These are phyloP conservation scores for Cinnamomum micranthum DNA, from an alignment of 164 flowering plant genomes.

Conservation along the genomic window DNA sequence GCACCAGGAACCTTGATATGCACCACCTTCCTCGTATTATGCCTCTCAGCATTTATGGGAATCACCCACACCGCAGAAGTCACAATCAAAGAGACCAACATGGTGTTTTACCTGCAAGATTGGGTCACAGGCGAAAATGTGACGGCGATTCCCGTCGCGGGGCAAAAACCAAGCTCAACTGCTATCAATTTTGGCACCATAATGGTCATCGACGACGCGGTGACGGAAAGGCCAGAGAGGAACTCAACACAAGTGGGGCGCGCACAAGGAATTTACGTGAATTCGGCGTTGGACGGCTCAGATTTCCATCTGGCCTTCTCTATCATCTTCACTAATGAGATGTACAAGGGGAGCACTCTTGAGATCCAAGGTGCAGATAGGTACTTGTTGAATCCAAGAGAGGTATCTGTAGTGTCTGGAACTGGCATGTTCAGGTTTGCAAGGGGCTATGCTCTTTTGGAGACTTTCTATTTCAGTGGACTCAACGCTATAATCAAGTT, in stretches of 20 bases:
- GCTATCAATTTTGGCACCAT: conserved; percentile 2
- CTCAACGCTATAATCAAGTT: conserved; percentile 10
- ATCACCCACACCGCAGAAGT: background rate
- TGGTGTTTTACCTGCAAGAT: conserved; percentile 13
- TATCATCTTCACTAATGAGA: conserved; percentile 3
- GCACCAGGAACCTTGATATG: background rate
- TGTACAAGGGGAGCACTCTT: conserved; percentile 14
- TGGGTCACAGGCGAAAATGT: background rate
- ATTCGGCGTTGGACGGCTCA: background rate
- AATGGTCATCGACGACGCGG: conserved; percentile 3
- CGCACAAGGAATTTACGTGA: conserved; percentile 12
- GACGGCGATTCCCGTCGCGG: background rate
- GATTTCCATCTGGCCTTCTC: conserved; percentile 8
- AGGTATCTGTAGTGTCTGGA: conserved; percentile 13
- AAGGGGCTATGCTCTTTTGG: conserved; percentile 5
- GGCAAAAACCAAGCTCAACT: background rate
- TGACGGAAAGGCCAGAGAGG: conserved; percentile 10
- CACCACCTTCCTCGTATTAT: background rate
- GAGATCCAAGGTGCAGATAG: conserved; percentile 13
- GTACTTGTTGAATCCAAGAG: conserved; percentile 1
- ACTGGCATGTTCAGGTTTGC: conserved; percentile 12
- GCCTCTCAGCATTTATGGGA: background rate
- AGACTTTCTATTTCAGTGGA: background rate
- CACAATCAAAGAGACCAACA: conserved; percentile 7
- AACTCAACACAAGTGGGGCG: conserved; percentile 10